A percentile compares a stretch with the other conserved stretches of the same genome.
phyloP scores from a whole-genome alignment of 1,284 basidiomycete species.

The Rhodotorula sp. region DNA sequence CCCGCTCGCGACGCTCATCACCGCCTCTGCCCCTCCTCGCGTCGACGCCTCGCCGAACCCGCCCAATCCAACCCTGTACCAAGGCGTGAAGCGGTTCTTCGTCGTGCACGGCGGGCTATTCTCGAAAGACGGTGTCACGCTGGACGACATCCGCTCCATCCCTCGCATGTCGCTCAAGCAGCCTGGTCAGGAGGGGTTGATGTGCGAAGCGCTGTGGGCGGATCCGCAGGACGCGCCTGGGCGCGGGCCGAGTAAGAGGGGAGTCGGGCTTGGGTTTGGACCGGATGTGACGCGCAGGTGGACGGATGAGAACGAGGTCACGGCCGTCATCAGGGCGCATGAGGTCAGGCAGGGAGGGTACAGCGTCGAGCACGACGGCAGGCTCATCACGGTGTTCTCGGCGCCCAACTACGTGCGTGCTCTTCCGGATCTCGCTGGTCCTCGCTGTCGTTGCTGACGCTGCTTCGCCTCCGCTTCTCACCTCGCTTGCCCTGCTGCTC shows the following conservation, averaged over 20 bases:
- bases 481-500: neutral
- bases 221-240: constrained; percentile 88
- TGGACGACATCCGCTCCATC: constrained; percentile 88
- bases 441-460: neutral
- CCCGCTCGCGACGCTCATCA: constrained; percentile 83
- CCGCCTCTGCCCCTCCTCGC: constrained; percentile 63
- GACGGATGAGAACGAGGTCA: constrained; percentile 43
- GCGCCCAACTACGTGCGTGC: constrained; percentile 42
- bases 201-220: constrained; percentile 69
- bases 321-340: constrained; percentile 86
- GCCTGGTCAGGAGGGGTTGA: constrained; percentile 90
- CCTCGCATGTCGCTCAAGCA: constrained; percentile 76
- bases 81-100: constrained; percentile 85
- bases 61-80: constrained; percentile 64
- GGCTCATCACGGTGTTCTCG: constrained; percentile 73
- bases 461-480: neutral
- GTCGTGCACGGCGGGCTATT: constrained; percentile 96
- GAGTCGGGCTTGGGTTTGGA: constrained; percentile 93
- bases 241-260: constrained; percentile 95
- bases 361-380: constrained; percentile 80
- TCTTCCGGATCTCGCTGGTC: too few species aligned
- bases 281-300: constrained; percentile 60
- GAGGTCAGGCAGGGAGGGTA: constrained; percentile 91
- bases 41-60: constrained; percentile 50
- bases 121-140: constrained; percentile 85